Evolutionary conservation across 208 protist species (phyloP), one percentile per base, ranked within the genome.

Genomic region (Zelonia costaricensis): DNA sequence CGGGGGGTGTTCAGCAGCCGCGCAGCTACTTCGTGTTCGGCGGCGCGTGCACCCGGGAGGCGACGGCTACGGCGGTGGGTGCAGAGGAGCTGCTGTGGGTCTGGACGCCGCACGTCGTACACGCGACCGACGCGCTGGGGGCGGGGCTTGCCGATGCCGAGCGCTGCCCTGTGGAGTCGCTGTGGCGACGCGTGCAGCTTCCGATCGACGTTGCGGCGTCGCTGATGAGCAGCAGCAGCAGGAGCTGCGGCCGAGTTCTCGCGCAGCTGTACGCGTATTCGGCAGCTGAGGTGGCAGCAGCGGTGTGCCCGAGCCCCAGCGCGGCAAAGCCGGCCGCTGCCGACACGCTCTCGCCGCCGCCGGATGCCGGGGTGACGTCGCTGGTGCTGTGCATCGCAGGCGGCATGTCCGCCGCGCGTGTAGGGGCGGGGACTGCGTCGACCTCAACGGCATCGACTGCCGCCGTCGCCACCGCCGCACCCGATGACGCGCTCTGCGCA

Each of bases 11-110:
- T 10, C 39, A 46, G 60, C 36, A 52, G 62, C 63, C 53, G 33
- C 23, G 20, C 36, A 65, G 49, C 44, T 65, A 60, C 48, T 52
- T 69, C 13, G 52, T 83, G 10, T 67, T 72, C 40, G 74, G 75
- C 23, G 75, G 75, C 13, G 69, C 63, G n/a, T 62, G 40, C 0
- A 65, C 44, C 5, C 28, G 20, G 7, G 23, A n/a, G 25, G 45
- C 57, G 2, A 9, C 28, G 18, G 30, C 49, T 31, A 36, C 20
- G 25, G 18, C 55, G 23, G 44, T 61, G 40, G 49, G 57, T 54
- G 45, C 51, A 33, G 73, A 78, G 55, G 80, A 90, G 30, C 54
- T 84, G 46, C 62, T 90, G 46, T 90, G 83, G 83, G 45, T 84
- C 5, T 85, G 74, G 61, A 65, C 65, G n/a, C 73, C 75, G 12